Conservation (phyloP, 495 filamentous ascomycete genomes). For the Xylona heveae region DNA sequence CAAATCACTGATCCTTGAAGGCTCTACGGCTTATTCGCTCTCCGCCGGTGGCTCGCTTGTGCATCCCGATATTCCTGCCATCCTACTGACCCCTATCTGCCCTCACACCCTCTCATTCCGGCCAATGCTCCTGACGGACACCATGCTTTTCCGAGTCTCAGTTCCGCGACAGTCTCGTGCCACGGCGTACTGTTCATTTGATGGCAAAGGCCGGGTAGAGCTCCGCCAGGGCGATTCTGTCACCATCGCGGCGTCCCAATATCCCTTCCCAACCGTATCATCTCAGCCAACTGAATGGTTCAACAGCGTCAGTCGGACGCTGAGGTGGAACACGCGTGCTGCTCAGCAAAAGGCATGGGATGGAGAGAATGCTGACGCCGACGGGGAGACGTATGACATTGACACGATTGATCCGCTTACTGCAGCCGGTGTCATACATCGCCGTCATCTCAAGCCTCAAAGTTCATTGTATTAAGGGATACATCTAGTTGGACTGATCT, state of each 20-base stretch:
- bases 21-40: conserved; percentile 86
- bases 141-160: conserved; percentile 67
- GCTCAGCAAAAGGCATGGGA: conserved; percentile 64
- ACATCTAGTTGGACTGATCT: no score
- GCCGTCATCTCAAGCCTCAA: no score
- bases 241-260: conserved; percentile 80
- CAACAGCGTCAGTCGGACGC: conserved; percentile 69
- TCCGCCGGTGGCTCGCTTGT: conserved; percentile 90
- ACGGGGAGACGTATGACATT: conserved; percentile 52
- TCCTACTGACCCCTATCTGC: conserved; percentile 93
- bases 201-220: conserved; percentile 88
- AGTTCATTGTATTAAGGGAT: no score
- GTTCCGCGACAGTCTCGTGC: conserved; percentile 69
- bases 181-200: conserved; percentile 87
- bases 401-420: conserved; percentile 39
- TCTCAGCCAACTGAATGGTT: conserved; percentile 70
- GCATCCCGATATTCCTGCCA: conserved; percentile 91
- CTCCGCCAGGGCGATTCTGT: conserved; percentile 82
- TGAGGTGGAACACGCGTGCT: conserved; percentile 81
- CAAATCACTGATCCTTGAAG: conserved; percentile 14
- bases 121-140: conserved; percentile 97
- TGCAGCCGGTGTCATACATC: conserved; percentile 19
- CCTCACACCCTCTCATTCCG: conserved; percentile 92
- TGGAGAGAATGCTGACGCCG: conserved; percentile 18
- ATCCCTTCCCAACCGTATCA: conserved; percentile 87